Evolutionary conservation across 768 basidiomycete species (phyloP).

Genomic region (Phanerochaete sordida): DNA sequence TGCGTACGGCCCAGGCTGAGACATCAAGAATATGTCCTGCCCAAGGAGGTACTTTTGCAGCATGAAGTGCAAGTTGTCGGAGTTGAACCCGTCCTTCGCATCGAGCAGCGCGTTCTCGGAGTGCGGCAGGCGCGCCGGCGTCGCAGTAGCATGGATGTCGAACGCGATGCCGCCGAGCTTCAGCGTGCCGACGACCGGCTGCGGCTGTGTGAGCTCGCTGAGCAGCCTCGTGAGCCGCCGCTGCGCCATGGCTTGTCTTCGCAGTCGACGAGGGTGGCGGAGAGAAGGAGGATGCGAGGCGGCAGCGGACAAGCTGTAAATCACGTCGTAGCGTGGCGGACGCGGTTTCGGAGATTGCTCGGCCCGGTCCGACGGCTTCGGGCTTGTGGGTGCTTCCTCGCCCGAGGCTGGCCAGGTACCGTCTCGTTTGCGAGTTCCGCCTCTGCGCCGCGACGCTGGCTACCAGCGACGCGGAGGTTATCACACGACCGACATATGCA

Average conservation of each 20-base stretch:
- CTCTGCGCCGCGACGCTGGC: neutral
- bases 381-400: neutral
- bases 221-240: conserved; percentile 47
- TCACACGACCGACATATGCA: neutral
- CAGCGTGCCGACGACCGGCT: conserved; percentile 47
- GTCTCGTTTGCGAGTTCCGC: neutral
- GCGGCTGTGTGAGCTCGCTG: conserved; percentile 38
- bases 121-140: conserved; percentile 47
- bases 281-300: neutral
- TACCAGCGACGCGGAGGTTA: neutral
- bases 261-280: neutral
- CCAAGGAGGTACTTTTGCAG: conserved; percentile 66
- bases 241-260: conserved; percentile 15
- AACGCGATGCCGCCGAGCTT: conserved; percentile 55
- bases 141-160: conserved; percentile 46
- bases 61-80: conserved; percentile 60
- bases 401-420: neutral
- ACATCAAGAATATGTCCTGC: conserved; percentile 64
- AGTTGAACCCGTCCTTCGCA: conserved; percentile 46
- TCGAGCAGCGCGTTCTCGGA: conserved; percentile 43
- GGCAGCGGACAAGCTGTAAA: neutral
- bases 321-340: neutral
- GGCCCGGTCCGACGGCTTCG: conserved; percentile 1
- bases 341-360: neutral
- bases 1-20: conserved; percentile 67